Conservation (phyloP, 495 filamentous ascomycete species). For the Lasiosphaeria hispida region DNA sequence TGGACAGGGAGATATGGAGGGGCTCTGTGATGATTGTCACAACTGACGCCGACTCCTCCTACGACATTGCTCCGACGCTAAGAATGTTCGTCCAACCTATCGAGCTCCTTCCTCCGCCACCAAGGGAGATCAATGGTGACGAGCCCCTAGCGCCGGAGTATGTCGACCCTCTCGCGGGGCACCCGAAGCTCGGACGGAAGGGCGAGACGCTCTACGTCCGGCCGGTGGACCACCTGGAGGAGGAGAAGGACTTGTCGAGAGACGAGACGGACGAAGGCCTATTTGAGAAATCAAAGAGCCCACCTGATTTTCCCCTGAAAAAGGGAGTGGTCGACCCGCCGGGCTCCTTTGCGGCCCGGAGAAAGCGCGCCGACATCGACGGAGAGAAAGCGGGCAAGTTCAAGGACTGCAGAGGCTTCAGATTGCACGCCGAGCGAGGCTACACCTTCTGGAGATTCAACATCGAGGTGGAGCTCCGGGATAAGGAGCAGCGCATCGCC, state of each 20-base stretch:
- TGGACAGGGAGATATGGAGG: conserved; percentile 79
- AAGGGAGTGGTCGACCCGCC: conserved; percentile 37
- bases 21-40: conserved; percentile 95
- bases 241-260: conserved; percentile 67
- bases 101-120: conserved; percentile 80
- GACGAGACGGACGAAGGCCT: conserved; percentile 78
- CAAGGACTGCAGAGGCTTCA: conserved; percentile 74
- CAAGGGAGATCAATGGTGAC: conserved; percentile 62
- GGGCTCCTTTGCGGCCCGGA: conserved; percentile 46
- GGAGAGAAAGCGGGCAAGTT: conserved; percentile 75
- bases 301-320: conserved; percentile 34
- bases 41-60: conserved; percentile 72
- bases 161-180: conserved; percentile 82
- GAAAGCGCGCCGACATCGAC: conserved; percentile 51
- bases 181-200: conserved; percentile 76
- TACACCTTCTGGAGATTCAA: conserved; percentile 97
- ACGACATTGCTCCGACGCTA: conserved; percentile 72
- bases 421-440: conserved; percentile 80
- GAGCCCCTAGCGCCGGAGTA: conserved; percentile 72
- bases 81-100: conserved; percentile 83
- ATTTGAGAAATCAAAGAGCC: conserved; percentile 57
- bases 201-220: conserved; percentile 80
- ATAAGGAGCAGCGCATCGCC: conserved; percentile 77
- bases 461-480: conserved; percentile 80
- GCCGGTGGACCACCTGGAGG: conserved; percentile 76